A percentile compares a stretch with the other conserved stretches of the same genome.
Evolutionary conservation across 371 early-diverging fungal species (phyloP).

Genomic region (Syncephalastrum contaminatum): DNA sequence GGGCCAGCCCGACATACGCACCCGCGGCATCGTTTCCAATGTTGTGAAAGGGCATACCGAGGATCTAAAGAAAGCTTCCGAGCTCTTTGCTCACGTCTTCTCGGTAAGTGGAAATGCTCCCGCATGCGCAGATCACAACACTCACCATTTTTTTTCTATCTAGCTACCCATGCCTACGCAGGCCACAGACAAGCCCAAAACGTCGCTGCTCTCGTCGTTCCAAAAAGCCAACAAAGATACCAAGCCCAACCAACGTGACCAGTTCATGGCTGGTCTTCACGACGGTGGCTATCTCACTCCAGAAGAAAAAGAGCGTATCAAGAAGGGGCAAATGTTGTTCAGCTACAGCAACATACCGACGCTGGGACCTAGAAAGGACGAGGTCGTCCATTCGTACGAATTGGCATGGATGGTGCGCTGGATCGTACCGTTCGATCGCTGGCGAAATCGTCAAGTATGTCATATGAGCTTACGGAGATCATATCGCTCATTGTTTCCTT

Average conservation of each 20-base stretch:
- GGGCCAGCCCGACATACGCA: background rate
- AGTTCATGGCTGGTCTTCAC: slow-evolving; percentile 7
- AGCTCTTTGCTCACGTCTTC: slow-evolving; percentile 9
- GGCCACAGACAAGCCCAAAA: background rate
- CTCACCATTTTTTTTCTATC: background rate
- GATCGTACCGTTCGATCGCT: slow-evolving; percentile 16
- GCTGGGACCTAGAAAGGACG: slow-evolving; percentile 24
- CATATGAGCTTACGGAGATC: background rate
- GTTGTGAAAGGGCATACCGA: too few species aligned
- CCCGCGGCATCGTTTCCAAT: too few species aligned
- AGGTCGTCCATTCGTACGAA: slow-evolving; percentile 25
- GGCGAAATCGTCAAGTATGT: slow-evolving; percentile 22
- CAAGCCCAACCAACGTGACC: too few species aligned
- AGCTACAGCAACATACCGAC: slow-evolving; percentile 19
- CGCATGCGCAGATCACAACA: too few species aligned
- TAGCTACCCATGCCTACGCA: slow-evolving; percentile 1
- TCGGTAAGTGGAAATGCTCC: slow-evolving; percentile 6
- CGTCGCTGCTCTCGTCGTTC: slow-evolving; percentile 11
- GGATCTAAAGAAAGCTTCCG: slow-evolving; percentile 1
- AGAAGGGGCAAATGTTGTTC: slow-evolving; percentile 18
- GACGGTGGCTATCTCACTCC: slow-evolving; percentile 16
- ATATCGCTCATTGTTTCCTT: background rate
- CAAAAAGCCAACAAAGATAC: slow-evolving; percentile 4
- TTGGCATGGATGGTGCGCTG: slow-evolving; percentile 16
- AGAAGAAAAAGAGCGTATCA: slow-evolving; percentile 13